phyloP scores from a whole-genome alignment of 345 rosid species.

The Fremontodendron californicum region DNA sequence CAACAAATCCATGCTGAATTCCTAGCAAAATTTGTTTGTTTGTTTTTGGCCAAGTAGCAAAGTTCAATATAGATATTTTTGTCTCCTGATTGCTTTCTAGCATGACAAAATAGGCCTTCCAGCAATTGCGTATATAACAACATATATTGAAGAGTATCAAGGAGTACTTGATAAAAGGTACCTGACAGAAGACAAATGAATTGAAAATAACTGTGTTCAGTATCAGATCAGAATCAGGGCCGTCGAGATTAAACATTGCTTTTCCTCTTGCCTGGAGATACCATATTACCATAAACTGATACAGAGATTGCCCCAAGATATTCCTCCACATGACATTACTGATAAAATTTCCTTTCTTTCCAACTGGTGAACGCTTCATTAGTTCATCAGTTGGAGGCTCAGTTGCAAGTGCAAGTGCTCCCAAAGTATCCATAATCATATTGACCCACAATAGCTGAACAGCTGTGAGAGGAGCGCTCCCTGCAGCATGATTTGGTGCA shows the following conservation, averaged over 20 bases:
- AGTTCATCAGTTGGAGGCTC: slow-evolving; percentile 69
- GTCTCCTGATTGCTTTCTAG: neutral
- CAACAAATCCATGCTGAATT: neutral
- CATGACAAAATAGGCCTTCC: neutral
- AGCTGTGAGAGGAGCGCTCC: slow-evolving; percentile 55
- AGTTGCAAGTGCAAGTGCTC: slow-evolving; percentile 84
- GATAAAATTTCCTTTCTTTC: slow-evolving; percentile 66
- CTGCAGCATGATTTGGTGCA: slow-evolving; percentile 25
- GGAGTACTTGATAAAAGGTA: slow-evolving; percentile 17
- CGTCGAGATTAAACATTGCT: slow-evolving; percentile 42
- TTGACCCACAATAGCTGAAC: slow-evolving; percentile 84
- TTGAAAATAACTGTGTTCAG: slow-evolving; percentile 79
- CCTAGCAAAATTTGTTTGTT: neutral
- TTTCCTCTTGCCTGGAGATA: slow-evolving; percentile 57
- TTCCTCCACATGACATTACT: slow-evolving; percentile 94
- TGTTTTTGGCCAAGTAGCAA: neutral
- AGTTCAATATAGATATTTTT: neutral
- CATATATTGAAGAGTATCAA: slow-evolving; percentile 9
- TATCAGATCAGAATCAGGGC: slow-evolving; percentile 48
- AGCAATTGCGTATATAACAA: neutral
- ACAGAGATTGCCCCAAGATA: slow-evolving; percentile 75
- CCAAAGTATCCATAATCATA: slow-evolving; percentile 79
- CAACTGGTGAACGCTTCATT: slow-evolving; percentile 62
- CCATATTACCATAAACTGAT: slow-evolving; percentile 65
- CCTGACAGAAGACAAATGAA: slow-evolving; percentile 90